Percentiles rank a stretch among this genome's conserved stretches.
phyloP scores from a whole-genome alignment of 306 rosid species.

The Mimosa pudica region DNA sequence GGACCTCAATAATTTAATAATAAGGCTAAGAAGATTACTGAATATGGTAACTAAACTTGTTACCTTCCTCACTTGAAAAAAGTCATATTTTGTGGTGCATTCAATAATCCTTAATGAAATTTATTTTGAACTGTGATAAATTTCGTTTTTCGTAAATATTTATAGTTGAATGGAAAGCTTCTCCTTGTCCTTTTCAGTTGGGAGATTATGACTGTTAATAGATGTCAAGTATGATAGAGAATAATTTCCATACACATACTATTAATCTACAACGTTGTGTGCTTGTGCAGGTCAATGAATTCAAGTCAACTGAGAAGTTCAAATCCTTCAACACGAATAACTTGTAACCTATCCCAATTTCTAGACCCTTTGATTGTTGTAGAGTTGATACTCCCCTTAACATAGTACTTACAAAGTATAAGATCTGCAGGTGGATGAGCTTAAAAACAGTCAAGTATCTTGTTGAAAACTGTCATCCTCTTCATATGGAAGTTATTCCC shows the following conservation, averaged over 20 bases:
- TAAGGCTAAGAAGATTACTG: constrained; percentile 1
- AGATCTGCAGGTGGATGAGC: constrained; percentile 84
- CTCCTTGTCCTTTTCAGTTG: constrained; percentile 22
- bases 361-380: constrained; percentile 9
- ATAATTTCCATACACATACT: constrained; percentile 26
- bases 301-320: constrained; percentile 98
- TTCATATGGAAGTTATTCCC: constrained; percentile 97
- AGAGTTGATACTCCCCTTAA: constrained; percentile 15
- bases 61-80: neutral
- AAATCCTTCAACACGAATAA: constrained; percentile 97
- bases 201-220: constrained; percentile 19
- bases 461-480: constrained; percentile 76
- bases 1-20: neutral
- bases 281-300: constrained; percentile 73
- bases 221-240: constrained; percentile 16
- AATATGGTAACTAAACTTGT: neutral
- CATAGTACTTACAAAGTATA: constrained; percentile 38
- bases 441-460: constrained; percentile 86
- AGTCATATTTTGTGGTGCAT: neutral
- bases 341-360: constrained; percentile 58
- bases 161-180: constrained; percentile 16
- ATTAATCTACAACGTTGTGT: constrained; percentile 37
- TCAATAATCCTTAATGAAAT: constrained; percentile 9
- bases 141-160: neutral
- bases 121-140: neutral